Conservation (phyloP, 345 rosid species). For the Sonneratia caseolaris region DNA sequence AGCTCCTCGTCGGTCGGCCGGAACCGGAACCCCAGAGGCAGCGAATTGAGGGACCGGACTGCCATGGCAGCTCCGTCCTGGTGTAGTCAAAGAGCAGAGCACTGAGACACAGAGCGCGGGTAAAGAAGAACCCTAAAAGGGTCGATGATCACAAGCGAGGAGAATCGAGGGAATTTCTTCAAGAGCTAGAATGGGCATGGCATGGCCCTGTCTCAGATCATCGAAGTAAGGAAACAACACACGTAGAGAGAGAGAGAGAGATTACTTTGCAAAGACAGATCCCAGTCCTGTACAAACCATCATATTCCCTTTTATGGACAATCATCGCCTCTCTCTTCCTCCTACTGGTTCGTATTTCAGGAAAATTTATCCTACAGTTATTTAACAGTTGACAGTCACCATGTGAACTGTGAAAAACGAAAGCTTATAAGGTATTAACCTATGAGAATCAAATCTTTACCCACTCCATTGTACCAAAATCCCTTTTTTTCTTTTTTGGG, state of each 20-base stretch:
- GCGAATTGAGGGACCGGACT: constrained; percentile 34
- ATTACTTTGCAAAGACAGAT: neutral
- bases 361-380: too few relatives aligned
- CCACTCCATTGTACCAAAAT: too few relatives aligned
- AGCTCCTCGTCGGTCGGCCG: constrained; percentile 85
- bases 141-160: neutral
- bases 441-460: too few relatives aligned
- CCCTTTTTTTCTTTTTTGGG: too few relatives aligned
- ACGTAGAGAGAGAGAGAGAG: constrained; percentile 2
- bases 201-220: neutral
- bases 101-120: neutral
- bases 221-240: constrained; percentile 1
- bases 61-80: constrained; percentile 20
- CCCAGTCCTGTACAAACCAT: neutral
- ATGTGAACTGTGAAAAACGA: too few relatives aligned
- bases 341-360: too few relatives aligned
- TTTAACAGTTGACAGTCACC: too few relatives aligned
- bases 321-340: too few relatives aligned
- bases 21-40: constrained; percentile 83
- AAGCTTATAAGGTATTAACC: too few relatives aligned
- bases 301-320: neutral
- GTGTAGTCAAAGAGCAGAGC: neutral
- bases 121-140: neutral
- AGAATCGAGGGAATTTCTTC: neutral
- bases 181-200: neutral